Conservation (phyloP, 768 basidiomycete genomes). For the Gyrodon lividus region DNA sequence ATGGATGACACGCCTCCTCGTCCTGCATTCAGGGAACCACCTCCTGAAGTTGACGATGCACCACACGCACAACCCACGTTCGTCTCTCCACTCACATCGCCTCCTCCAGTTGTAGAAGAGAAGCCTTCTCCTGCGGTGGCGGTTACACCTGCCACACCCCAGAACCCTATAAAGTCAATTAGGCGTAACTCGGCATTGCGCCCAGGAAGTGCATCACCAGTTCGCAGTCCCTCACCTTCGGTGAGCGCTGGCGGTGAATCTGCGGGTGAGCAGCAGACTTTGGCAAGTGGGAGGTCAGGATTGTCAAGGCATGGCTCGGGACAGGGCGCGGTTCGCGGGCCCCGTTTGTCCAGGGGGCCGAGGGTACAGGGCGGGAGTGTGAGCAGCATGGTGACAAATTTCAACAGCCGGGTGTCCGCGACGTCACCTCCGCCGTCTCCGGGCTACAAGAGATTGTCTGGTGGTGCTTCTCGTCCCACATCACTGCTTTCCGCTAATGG, state of each 20-base stretch:
- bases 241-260: constrained; percentile 24
- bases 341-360: constrained; percentile 49
- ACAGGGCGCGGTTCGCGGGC: constrained; percentile 43
- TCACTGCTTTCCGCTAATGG: constrained; percentile 14
- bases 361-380: constrained; percentile 46
- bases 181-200: constrained; percentile 37
- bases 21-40: constrained; percentile 62
- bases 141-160: constrained; percentile 48
- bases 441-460: constrained; percentile 47
- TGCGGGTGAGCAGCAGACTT: constrained; percentile 32
- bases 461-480: constrained; percentile 18
- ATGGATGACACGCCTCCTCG: constrained; percentile 30
- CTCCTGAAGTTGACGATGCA: constrained; percentile 52
- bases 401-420: constrained; percentile 49
- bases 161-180: constrained; percentile 47
- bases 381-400: constrained; percentile 52
- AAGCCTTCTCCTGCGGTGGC: constrained; percentile 34
- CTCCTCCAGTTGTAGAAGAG: constrained; percentile 25
- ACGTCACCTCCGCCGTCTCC: constrained; percentile 39
- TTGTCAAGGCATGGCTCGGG: constrained; percentile 51
- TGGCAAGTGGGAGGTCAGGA: constrained; percentile 31
- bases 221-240: constrained; percentile 47
- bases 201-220: constrained; percentile 34
- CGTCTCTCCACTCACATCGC: constrained; percentile 22
- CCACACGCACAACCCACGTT: constrained; percentile 15